Evolutionary conservation across 2,329 filamentous ascomycete genomes (phyloP).

Genomic region (Zasmidium cellare): DNA sequence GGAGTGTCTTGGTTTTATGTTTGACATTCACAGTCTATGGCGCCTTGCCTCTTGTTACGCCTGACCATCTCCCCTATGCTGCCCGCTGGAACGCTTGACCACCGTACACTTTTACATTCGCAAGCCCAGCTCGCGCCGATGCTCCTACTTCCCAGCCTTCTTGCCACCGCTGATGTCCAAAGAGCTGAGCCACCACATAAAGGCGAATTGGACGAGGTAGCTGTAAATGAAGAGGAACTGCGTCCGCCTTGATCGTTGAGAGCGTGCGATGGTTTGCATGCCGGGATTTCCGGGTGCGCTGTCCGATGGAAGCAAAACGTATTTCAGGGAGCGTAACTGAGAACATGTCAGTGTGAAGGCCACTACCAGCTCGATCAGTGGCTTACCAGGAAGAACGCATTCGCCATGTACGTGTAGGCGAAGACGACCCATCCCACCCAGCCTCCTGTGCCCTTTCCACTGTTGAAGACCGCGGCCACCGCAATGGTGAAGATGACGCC

Average conservation of each 20-base stretch:
- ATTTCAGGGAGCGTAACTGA: conserved; percentile 90
- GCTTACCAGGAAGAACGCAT: conserved; percentile 86
- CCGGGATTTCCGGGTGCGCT: conserved; percentile 62
- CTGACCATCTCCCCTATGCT: not conserved
- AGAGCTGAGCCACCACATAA: conserved; percentile 80
- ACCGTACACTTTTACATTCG: not conserved
- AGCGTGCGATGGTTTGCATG: conserved; percentile 74
- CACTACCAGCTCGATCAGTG: not conserved
- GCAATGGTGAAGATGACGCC: conserved; percentile 89
- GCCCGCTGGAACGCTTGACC: conserved; percentile 17
- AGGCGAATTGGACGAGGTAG: conserved; percentile 87
- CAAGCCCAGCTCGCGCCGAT: not conserved
- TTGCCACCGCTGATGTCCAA: conserved; percentile 35
- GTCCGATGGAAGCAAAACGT: conserved; percentile 88
- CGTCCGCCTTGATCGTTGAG: conserved; percentile 82
- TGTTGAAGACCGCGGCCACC: conserved; percentile 73
- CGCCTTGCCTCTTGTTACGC: not conserved
- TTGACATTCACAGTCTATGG: too few relatives aligned
- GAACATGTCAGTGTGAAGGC: conserved; percentile 10
- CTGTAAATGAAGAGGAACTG: conserved; percentile 94
- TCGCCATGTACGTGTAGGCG: conserved; percentile 86
- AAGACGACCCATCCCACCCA: conserved; percentile 90
- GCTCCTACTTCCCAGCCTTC: conserved; percentile 10
- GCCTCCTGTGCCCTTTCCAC: conserved; percentile 77
- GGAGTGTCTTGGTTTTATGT: too few relatives aligned